Conservation (phyloP, 345 rosid genomes). For the Pugionium cornutum region DNA sequence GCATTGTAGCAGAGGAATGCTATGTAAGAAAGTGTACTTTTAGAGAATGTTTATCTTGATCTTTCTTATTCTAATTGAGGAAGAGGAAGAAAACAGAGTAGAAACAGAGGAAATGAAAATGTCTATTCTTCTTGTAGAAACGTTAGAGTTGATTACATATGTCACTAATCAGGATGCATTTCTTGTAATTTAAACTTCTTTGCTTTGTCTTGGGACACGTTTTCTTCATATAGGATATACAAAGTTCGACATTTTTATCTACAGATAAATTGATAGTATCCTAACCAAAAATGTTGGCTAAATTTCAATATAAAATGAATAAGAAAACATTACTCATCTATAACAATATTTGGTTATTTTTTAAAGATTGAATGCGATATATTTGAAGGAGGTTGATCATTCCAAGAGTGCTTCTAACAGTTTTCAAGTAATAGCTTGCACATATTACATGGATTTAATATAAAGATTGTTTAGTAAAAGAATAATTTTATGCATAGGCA, state of each 20-base stretch:
- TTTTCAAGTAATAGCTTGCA: constrained; percentile 12
- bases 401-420: constrained; percentile 34
- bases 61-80: constrained; percentile 36
- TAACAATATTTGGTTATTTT: constrained; percentile 6
- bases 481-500: background rate
- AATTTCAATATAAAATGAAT: background rate
- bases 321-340: constrained; percentile 8
- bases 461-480: constrained; percentile 16
- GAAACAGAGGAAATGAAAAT: constrained; percentile 34
- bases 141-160: constrained; percentile 49
- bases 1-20: constrained; percentile 51
- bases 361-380: constrained; percentile 25
- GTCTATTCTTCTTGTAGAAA: constrained; percentile 49
- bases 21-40: constrained; percentile 50
- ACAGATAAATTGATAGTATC: constrained; percentile 6
- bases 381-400: constrained; percentile 28
- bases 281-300: background rate
- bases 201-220: constrained; percentile 7
- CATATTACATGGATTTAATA: background rate
- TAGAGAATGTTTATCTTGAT: constrained; percentile 51
- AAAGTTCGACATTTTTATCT: background rate
- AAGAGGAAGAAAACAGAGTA: constrained; percentile 20
- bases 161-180: background rate
- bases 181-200: constrained; percentile 3
- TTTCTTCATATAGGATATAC: constrained; percentile 17